Percentiles rank a stretch among this genome's conserved stretches.
phyloP scores from a whole-genome alignment of 306 rosid genomes.

The Pterocarpus macrocarpus region DNA sequence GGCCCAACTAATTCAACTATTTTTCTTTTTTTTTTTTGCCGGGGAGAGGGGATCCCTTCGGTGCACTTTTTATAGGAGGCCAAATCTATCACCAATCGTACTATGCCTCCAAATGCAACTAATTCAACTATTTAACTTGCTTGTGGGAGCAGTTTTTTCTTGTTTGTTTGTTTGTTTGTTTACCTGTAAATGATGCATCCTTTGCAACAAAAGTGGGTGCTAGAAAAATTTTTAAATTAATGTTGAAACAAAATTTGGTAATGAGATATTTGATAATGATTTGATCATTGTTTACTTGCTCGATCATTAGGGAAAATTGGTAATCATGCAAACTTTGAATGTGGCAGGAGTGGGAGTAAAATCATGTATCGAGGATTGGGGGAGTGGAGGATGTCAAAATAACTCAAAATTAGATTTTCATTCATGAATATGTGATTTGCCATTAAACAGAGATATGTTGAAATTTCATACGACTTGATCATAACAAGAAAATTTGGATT shows the following conservation, averaged over 20 bases:
- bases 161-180: background rate
- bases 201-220: slow-evolving; percentile 19
- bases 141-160: background rate
- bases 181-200: slow-evolving; percentile 11
- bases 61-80: too few species aligned
- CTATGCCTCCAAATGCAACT: too few species aligned
- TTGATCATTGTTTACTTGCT: background rate
- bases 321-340: background rate
- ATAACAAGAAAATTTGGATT: too few species aligned
- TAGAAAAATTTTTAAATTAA: background rate
- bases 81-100: too few species aligned
- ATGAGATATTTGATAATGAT: slow-evolving; percentile 1
- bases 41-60: too few species aligned
- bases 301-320: background rate
- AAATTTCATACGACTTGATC: background rate
- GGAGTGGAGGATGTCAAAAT: background rate
- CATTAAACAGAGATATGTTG: background rate
- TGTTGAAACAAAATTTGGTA: background rate
- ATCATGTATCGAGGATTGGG: background rate
- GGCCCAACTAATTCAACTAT: slow-evolving; percentile 38
- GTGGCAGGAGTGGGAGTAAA: too few species aligned
- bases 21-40: too few species aligned
- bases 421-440: background rate
- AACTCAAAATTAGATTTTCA: background rate
- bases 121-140: slow-evolving; percentile 36